phyloP scores from a whole-genome alignment of 2,329 filamentous ascomycete species.

The Colletotrichum tanaceti region DNA sequence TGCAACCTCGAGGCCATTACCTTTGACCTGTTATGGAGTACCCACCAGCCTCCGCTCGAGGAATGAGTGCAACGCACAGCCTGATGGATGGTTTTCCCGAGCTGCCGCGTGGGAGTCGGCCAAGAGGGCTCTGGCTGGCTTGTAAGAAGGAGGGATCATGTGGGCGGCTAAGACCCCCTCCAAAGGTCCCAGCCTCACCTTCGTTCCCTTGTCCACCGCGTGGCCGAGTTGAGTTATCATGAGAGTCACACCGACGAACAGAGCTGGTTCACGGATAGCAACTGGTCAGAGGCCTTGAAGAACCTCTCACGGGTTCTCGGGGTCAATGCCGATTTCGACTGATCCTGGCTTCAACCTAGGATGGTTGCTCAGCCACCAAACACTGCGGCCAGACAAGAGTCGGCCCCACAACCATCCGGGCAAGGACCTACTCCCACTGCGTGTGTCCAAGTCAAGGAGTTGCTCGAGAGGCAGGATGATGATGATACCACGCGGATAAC shows the following conservation, averaged over 20 bases:
- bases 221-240: background rate
- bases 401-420: background rate
- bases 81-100: background rate
- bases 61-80: constrained; percentile 1
- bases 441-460: background rate
- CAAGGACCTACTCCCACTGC: background rate
- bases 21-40: constrained; percentile 3
- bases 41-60: background rate
- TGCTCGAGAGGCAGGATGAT: background rate
- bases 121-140: constrained; percentile 9
- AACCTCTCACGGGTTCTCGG: background rate
- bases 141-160: constrained; percentile 1
- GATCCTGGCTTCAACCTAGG: constrained; percentile 7
- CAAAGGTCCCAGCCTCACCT: constrained; percentile 3
- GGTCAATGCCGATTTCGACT: background rate
- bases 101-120: background rate
- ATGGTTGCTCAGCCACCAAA: constrained; percentile 3
- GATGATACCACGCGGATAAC: background rate
- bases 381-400: constrained; percentile 3
- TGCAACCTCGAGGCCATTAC: background rate
- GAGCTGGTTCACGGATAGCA: background rate
- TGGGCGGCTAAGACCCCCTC: background rate
- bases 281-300: background rate
- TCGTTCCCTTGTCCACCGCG: background rate
- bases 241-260: background rate